Evolutionary conservation across 2,329 filamentous ascomycete genomes (phyloP), one percentile per base, ranked within the genome.

Genomic region (Colletotrichum trifolii): DNA sequence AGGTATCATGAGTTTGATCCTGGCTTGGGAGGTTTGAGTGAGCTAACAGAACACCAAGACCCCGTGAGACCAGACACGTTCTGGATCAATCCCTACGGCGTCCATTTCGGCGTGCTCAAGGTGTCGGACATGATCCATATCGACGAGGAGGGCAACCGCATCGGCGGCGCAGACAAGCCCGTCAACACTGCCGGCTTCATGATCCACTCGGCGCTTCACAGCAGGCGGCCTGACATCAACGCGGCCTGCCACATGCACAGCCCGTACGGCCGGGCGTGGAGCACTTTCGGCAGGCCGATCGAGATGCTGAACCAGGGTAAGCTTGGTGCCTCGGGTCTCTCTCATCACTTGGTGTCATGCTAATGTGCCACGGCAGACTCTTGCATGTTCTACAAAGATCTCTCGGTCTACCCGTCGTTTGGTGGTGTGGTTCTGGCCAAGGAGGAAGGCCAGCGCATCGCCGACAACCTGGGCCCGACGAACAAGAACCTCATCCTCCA

Each of bases 171-270:
- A 17, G 73, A 71, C 0, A 89, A 89, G 69, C 85, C 87, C 2
- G 85, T 87, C 10, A 92, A 91, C 72, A 85, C 86, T 2, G 89
- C 89, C 0, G 89, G 89, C 2, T 91, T 91, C 73, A 76, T 90
- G 65, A 92, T 92, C 60, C 90, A 92, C 74, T 83, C 82, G 9
- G 88, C 88, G 4, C 79, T 92, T 12, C 85, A 90, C 75, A 87
- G 86, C 74, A 85, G 85, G 1, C 77, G 89, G 38, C 86, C 86
- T 2, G 84, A 90, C 71, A 86, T 89, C 46, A 82, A 87, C 69
- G 89, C 89, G 0, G 86, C 88, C 5, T 91, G 89, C 72, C 90
- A 92, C 69, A 83, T 86, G 13, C 90, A 92, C 73, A 85, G 83
- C 13, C 83, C 82, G 13, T 83, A 85, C 11, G 89, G 89, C 1